These are phyloP conservation scores for Melaleuca alternifolia DNA, from an alignment of 345 rosid genomes.

Conservation along the genomic window DNA sequence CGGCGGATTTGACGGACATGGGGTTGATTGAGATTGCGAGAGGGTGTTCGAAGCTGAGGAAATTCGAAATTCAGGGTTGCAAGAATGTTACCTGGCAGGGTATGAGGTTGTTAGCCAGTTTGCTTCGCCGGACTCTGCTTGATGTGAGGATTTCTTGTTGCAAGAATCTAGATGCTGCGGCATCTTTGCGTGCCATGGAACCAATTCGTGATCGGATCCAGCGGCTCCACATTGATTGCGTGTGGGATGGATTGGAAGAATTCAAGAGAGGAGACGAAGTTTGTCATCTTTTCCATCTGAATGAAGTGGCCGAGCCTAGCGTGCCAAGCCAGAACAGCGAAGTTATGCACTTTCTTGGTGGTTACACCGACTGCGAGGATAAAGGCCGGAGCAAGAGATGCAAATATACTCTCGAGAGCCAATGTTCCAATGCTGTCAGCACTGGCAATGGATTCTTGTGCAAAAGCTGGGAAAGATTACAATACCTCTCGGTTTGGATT, in stretches of 20 bases:
- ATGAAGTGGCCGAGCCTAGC: constrained; percentile 2
- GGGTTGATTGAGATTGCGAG: constrained; percentile 68
- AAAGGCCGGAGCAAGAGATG: constrained; percentile 30
- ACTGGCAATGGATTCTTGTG: constrained; percentile 26
- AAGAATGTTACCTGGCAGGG: constrained; percentile 62
- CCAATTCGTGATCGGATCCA: constrained; percentile 48
- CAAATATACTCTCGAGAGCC: constrained; percentile 22
- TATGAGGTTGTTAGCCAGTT: constrained; percentile 45
- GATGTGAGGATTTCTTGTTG: constrained; percentile 69
- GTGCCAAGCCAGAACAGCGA: not conserved
- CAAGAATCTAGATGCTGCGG: constrained; percentile 38
- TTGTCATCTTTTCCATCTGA: constrained; percentile 9
- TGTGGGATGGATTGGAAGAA: constrained; percentile 47
- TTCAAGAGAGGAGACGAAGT: not conserved
- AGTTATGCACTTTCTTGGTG: not conserved
- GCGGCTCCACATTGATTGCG: constrained; percentile 71
- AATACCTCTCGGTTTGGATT: constrained; percentile 69
- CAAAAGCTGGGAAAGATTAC: constrained; percentile 61
- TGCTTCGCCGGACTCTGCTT: constrained; percentile 34
- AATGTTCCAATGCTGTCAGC: not conserved
- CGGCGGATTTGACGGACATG: constrained; percentile 64
- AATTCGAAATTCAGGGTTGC: constrained; percentile 81
- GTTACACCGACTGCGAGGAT: constrained; percentile 2
- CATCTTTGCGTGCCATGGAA: constrained; percentile 55
- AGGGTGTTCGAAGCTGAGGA: constrained; percentile 51